phyloP scores from a whole-genome alignment of 148 eudicot genomes.

The Cornus florida region DNA sequence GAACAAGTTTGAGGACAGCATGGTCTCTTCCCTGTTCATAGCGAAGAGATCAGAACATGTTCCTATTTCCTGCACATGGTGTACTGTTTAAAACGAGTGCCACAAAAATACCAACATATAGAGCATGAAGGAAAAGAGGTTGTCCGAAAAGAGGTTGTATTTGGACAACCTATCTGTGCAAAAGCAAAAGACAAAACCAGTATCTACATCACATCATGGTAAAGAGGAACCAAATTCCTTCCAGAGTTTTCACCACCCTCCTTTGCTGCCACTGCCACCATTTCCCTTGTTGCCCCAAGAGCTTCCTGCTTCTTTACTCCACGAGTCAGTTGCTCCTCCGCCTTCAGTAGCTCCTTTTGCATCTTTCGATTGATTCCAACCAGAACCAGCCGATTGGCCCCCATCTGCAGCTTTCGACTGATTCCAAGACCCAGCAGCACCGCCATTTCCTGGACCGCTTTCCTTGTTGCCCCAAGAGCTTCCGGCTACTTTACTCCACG shows the following conservation, averaged over 20 bases:
- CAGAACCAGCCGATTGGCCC: slow-evolving; percentile 3
- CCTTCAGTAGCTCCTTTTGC: slow-evolving; percentile 2
- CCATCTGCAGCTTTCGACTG: slow-evolving; percentile 3
- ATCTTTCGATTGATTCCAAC: slow-evolving; percentile 2
- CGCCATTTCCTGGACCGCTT: slow-evolving; percentile 11
- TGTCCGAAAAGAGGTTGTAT: neutral
- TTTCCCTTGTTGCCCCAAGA: slow-evolving; percentile 10
- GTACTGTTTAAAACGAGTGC: neutral
- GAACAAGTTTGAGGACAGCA: too few species aligned
- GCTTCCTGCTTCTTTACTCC: slow-evolving; percentile 16
- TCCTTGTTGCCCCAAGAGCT: slow-evolving; percentile 10
- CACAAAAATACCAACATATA: neutral
- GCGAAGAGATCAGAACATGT: too few species aligned
- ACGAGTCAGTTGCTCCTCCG: slow-evolving; percentile 4
- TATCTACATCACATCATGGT: neutral
- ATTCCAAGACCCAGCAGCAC: slow-evolving; percentile 4
- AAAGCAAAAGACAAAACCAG: neutral
- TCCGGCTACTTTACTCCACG: slow-evolving; percentile 14
- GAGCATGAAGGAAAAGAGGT: neutral
- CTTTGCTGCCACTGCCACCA: slow-evolving; percentile 12
- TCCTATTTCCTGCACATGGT: neutral
- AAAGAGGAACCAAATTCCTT: neutral
- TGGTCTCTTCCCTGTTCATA: too few species aligned
- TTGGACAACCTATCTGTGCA: neutral
- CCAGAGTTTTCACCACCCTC: slow-evolving; percentile 7